Conservation (phyloP, 345 rosid genomes). For the Brassica napus region DNA sequence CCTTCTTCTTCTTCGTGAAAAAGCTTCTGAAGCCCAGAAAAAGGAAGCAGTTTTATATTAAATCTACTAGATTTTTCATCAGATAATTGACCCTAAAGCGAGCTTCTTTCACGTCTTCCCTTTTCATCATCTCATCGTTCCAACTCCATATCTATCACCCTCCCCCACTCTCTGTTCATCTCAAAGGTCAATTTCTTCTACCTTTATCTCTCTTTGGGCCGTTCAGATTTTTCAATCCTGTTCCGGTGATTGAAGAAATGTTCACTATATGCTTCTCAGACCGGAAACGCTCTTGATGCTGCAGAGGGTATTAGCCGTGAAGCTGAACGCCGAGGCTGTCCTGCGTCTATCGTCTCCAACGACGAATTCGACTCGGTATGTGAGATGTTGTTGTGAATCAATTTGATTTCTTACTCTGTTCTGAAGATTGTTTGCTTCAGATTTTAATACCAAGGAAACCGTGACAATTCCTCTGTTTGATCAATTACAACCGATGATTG, state of each 20-base stretch:
- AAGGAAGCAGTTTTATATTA: too few relatives aligned
- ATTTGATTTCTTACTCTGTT: background rate
- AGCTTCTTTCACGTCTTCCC: too few relatives aligned
- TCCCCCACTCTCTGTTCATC: too few relatives aligned
- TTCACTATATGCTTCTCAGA: conserved; percentile 69
- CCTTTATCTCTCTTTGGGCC: too few relatives aligned
- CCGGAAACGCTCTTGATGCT: conserved; percentile 87
- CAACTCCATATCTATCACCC: too few relatives aligned
- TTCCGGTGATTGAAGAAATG: conserved; percentile 31
- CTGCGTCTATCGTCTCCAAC: conserved; percentile 48
- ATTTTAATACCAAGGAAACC: background rate
- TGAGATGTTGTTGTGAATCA: background rate
- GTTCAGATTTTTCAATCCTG: too few relatives aligned
- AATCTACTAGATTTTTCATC: too few relatives aligned
- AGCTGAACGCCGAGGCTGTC: conserved; percentile 75
- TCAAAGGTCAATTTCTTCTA: too few relatives aligned
- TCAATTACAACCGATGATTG: background rate
- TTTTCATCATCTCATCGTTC: too few relatives aligned
- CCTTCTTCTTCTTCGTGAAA: too few relatives aligned
- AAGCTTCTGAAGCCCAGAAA: too few relatives aligned
- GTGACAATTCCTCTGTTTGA: background rate
- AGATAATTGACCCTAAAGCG: too few relatives aligned
- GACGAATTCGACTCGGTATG: conserved; percentile 58
- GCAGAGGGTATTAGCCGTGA: conserved; percentile 80
- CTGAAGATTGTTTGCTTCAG: conserved; percentile 1